These are phyloP conservation scores for Colletotrichum kahawae DNA, from an alignment of 2,329 filamentous ascomycete species.

Conservation along the genomic window DNA sequence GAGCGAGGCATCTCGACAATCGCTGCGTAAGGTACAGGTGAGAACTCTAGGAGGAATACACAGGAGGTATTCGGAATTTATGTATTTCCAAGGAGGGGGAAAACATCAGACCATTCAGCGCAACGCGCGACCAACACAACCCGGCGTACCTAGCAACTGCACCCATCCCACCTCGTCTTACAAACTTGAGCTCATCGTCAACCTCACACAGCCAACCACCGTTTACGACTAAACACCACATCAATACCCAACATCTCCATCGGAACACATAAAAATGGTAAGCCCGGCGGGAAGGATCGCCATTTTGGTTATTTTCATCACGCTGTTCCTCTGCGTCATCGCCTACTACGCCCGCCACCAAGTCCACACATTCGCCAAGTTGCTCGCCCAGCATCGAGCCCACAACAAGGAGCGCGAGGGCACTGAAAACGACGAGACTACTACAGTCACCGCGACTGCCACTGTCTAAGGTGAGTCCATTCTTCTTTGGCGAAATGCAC, in stretches of 20 bases:
- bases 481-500: not conserved
- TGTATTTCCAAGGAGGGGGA: not conserved
- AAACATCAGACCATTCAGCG: not conserved
- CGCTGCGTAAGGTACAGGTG: not conserved
- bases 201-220: not conserved
- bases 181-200: not conserved
- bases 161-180: not conserved
- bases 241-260: not conserved
- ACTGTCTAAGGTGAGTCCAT: conserved; percentile 2
- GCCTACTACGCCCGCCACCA: conserved; percentile 32
- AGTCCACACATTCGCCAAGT: conserved; percentile 33
- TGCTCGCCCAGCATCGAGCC: conserved; percentile 2
- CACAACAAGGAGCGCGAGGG: not conserved
- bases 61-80: not conserved
- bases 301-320: conserved; percentile 35
- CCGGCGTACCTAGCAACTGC: not conserved
- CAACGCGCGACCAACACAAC: not conserved
- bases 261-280: conserved; percentile 24
- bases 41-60: not conserved
- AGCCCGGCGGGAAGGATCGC: conserved; percentile 34
- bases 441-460: not conserved
- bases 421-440: not conserved
- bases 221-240: too few relatives aligned
- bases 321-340: conserved; percentile 32
- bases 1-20: not conserved